These are phyloP conservation scores for Fusarium chuoi DNA, from an alignment of 2,329 filamentous ascomycete genomes.

Conservation along the genomic window DNA sequence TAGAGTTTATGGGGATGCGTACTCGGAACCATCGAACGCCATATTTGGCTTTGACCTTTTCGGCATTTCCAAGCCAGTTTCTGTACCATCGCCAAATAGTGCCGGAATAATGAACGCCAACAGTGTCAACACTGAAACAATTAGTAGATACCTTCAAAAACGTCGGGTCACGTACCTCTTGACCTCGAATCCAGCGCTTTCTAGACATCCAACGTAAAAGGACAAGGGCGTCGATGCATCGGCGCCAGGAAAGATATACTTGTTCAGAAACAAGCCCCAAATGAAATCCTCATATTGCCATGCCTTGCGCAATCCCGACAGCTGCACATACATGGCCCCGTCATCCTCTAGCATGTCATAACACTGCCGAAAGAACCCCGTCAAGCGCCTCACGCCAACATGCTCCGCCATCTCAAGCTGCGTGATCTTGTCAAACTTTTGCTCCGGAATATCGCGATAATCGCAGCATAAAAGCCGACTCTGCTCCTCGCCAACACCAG, in stretches of 20 bases:
- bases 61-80: constrained; percentile 93
- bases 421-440: constrained; percentile 93
- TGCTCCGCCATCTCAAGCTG: constrained; percentile 98
- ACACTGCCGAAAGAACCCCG: constrained; percentile 81
- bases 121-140: constrained; percentile 73
- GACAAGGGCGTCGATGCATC: constrained; percentile 91
- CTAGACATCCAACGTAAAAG: constrained; percentile 82
- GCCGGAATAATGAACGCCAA: constrained; percentile 93
- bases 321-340: constrained; percentile 91
- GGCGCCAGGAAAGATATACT: constrained; percentile 95
- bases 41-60: constrained; percentile 92
- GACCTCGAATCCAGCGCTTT: constrained; percentile 73
- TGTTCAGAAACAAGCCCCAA: constrained; percentile 98
- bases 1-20: constrained; percentile 49
- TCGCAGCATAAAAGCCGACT: constrained; percentile 91
- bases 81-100: constrained; percentile 97
- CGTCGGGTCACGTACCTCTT: constrained; percentile 62
- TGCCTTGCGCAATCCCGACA: constrained; percentile 86
- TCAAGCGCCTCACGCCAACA: constrained; percentile 88
- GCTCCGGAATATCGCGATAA: constrained; percentile 88
- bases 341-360: constrained; percentile 95
- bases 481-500: constrained; percentile 82
- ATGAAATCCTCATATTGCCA: constrained; percentile 98
- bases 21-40: constrained; percentile 92
- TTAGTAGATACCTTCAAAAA: not conserved